Base-by-base conservation (phyloP, 1,139 yeast species). In the Zygosaccharomyces pseudobailii region DNA sequence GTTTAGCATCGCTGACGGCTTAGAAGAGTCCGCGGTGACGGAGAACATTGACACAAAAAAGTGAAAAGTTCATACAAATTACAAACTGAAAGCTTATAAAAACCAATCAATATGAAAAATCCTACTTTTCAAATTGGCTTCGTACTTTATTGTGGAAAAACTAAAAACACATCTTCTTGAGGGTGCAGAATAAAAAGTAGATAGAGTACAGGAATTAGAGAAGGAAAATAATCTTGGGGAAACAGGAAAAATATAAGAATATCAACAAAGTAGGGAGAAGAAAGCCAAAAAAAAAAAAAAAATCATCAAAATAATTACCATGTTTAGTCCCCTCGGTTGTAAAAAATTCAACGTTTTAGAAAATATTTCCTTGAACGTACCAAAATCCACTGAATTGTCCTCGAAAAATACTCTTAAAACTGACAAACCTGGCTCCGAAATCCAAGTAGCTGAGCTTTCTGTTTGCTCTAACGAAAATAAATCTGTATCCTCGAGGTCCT, bases 291-390 rank as follows among this genome's bases (percentile, higher is more conserved):
- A n/a, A 33, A 13, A 21, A 20, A 10, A 35, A 35, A 2, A 35
- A 19, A 22, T 20, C 5, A 20, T 22, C 4, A 35, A 33, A 5
- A 33, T 13, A 2, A 33, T 23, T 30, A 37, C 21, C 25, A 47
- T 45, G 48, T 40, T 47, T 33, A 46, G 37, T 32, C 50, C 46
- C 9, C 41, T 43, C 17, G 36, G 39, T 4, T 31, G 33, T 9
- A 37, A 43, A 24, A 42, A 45, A 25, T 35, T 38, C 10, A 45
- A 49, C 22, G 28, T 55, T 13, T 40, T 55, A 43, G 52, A 51
- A 33, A 49, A 42, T 36, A 45, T 54, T 28, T 45, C 59, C 7
- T 49, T 52, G 25, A 55, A 54, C 44, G 43, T 53, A n/a, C 55
- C 50, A 28, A 49, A 48, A 33, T 46, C 42, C 21, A 32, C 40